A percentile compares a stretch with the other conserved stretches of the same genome.
Conservation (phyloP, 352 stramenopile genomes). For the Thalassiosira pacifica region DNA sequence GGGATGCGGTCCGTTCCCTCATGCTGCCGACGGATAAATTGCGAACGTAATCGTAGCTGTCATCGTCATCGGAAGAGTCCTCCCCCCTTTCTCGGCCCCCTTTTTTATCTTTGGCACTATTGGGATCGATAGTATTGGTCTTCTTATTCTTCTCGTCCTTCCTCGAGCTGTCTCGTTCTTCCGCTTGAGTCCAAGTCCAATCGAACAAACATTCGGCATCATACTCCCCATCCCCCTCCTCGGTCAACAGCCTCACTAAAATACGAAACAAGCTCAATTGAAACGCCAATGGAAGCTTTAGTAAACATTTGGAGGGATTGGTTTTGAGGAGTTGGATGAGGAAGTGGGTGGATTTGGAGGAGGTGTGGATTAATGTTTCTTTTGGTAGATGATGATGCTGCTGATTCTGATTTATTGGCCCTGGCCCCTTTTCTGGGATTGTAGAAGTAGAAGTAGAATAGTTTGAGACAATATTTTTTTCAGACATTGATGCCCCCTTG, state of each 20-base stretch:
- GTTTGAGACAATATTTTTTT: too few species aligned
- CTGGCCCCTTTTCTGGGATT: too few species aligned
- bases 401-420: neutral
- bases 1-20: neutral
- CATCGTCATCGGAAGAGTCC: constrained; percentile 29
- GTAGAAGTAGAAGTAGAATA: too few species aligned
- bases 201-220: constrained; percentile 71
- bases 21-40: neutral
- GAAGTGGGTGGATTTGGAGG: neutral
- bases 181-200: constrained; percentile 25
- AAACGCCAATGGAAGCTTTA: constrained; percentile 65
- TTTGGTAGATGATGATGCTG: constrained; percentile 46
- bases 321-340: constrained; percentile 38
- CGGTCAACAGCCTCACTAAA: constrained; percentile 73
- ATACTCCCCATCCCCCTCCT: constrained; percentile 75
- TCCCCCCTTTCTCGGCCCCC: too few species aligned
- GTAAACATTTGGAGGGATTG: neutral
- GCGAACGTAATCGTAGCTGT: constrained; percentile 37
- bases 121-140: neutral
- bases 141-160: neutral
- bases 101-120: neutral
- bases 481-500: too few species aligned
- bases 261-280: constrained; percentile 74
- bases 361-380: constrained; percentile 51
- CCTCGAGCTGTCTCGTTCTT: neutral